Percentiles rank a stretch among this genome's conserved stretches.
phyloP scores from a whole-genome alignment of 164 flowering plant species.

The Warburgia ugandensis region DNA sequence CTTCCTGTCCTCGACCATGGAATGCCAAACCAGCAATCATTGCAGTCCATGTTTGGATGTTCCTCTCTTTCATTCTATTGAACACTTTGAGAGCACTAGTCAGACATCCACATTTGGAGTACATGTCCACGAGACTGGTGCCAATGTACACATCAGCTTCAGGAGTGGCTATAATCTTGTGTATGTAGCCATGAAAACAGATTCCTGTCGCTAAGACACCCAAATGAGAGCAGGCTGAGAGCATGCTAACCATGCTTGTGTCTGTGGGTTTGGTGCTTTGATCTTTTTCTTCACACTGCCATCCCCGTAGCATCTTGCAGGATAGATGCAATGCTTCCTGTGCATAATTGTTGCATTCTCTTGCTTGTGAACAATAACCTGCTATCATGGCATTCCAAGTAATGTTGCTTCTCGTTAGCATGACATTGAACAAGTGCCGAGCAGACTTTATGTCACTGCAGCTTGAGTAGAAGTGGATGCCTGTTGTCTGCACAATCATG shows the following conservation, averaged over 20 bases:
- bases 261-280: slow-evolving; percentile 31
- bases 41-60: slow-evolving; percentile 49
- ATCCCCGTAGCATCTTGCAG: slow-evolving; percentile 29
- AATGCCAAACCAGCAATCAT: slow-evolving; percentile 47
- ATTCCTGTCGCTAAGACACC: slow-evolving; percentile 41
- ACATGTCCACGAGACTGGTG: slow-evolving; percentile 57
- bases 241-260: slow-evolving; percentile 44
- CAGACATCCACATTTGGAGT: slow-evolving; percentile 55
- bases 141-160: slow-evolving; percentile 43
- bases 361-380: slow-evolving; percentile 40
- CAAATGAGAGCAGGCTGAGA: slow-evolving; percentile 50
- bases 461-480: slow-evolving; percentile 38
- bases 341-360: slow-evolving; percentile 10
- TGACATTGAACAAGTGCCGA: slow-evolving; percentile 43
- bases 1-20: slow-evolving; percentile 50
- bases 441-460: slow-evolving; percentile 25
- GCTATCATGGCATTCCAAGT: slow-evolving; percentile 64
- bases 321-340: slow-evolving; percentile 31
- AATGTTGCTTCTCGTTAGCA: slow-evolving; percentile 31
- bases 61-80: slow-evolving; percentile 32
- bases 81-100: slow-evolving; percentile 28
- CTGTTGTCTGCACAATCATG: slow-evolving; percentile 32
- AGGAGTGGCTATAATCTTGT: slow-evolving; percentile 29
- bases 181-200: slow-evolving; percentile 44
- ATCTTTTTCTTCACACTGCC: background rate